A percentile compares a stretch with the other conserved stretches of the same genome.
Evolutionary conservation across 129 eudicot genomes (phyloP).

Genomic region (Heracleum sosnowskyi): DNA sequence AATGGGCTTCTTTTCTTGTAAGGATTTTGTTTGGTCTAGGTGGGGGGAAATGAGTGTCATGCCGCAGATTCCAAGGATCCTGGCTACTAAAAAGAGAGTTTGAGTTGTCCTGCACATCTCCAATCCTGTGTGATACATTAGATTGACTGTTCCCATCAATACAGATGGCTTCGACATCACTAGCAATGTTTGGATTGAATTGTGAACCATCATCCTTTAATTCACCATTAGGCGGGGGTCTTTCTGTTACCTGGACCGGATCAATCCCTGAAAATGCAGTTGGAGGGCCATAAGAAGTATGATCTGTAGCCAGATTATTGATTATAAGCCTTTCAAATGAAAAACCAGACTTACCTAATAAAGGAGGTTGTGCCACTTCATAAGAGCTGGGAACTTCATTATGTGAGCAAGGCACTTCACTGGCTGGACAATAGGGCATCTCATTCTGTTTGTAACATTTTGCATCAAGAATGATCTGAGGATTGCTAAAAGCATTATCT

Average conservation of each 20-base stretch:
- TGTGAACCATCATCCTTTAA: conserved; percentile 21
- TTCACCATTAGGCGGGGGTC: conserved; percentile 19
- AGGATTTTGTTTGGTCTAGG: conserved; percentile 65
- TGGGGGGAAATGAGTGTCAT: conserved; percentile 70
- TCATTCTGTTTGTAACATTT: conserved; percentile 25
- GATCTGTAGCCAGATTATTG: conserved; percentile 16
- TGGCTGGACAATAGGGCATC: conserved; percentile 16
- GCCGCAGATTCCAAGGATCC: conserved; percentile 84
- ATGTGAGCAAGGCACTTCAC: conserved; percentile 29
- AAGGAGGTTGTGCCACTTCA: conserved; percentile 33
- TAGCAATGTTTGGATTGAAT: conserved; percentile 10
- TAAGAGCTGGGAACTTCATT: conserved; percentile 20
- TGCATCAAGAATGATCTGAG: conserved; percentile 17
- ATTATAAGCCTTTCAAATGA: conserved; percentile 14
- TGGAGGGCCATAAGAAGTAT: conserved; percentile 9
- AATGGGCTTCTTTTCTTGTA: conserved; percentile 31
- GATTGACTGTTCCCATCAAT: conserved; percentile 18
- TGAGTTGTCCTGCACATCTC: conserved; percentile 43
- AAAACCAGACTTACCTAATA: conserved; percentile 16
- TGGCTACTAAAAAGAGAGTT: conserved; percentile 71
- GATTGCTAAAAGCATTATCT: conserved; percentile 15
- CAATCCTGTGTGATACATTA: conserved; percentile 32
- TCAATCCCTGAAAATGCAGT: conserved; percentile 9
- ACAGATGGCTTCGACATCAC: conserved; percentile 12
- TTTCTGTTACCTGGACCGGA: conserved; percentile 19